Evolutionary conservation across 805 yeast species (phyloP).

Genomic region (Helenozyma baotianmanensis): DNA sequence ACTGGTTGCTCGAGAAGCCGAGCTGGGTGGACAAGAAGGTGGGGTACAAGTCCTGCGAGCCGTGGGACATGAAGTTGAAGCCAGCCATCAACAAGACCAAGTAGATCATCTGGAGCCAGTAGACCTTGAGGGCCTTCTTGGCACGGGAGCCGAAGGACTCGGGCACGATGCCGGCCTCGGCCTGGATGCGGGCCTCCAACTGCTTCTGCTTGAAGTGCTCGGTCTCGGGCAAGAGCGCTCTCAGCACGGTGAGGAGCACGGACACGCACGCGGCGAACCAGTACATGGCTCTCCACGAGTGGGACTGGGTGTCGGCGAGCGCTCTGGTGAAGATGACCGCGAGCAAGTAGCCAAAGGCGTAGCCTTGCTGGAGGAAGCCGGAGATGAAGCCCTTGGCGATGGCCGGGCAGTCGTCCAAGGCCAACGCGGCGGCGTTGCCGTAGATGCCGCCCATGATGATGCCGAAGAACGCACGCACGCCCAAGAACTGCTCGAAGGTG

Average conservation of each 20-base stretch:
- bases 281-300: constrained; percentile 10
- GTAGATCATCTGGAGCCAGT: constrained; percentile 32
- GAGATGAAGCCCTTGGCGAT: constrained; percentile 9
- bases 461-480: constrained; percentile 9
- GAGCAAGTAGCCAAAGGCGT: constrained; percentile 10
- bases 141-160: constrained; percentile 7
- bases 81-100: constrained; percentile 51
- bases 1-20: constrained; percentile 38
- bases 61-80: constrained; percentile 69
- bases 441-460: constrained; percentile 12
- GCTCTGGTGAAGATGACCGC: constrained; percentile 11
- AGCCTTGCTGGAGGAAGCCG: constrained; percentile 10
- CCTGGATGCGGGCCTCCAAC: constrained; percentile 1
- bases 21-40: constrained; percentile 55
- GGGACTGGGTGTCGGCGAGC: constrained; percentile 9
- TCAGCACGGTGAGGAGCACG: constrained; percentile 2
- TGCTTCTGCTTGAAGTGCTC: constrained; percentile 5
- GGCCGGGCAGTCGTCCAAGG: constrained; percentile 11
- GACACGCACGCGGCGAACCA: constrained; percentile 7
- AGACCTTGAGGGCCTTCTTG: constrained; percentile 13
- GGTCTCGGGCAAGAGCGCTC: constrained; percentile 9
- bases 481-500: constrained; percentile 7
- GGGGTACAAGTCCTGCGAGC: constrained; percentile 71
- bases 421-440: constrained; percentile 9
- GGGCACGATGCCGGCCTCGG: constrained; percentile 4